Evolutionary conservation across 768 basidiomycete species (phyloP).

Genomic region (Chiua virens): DNA sequence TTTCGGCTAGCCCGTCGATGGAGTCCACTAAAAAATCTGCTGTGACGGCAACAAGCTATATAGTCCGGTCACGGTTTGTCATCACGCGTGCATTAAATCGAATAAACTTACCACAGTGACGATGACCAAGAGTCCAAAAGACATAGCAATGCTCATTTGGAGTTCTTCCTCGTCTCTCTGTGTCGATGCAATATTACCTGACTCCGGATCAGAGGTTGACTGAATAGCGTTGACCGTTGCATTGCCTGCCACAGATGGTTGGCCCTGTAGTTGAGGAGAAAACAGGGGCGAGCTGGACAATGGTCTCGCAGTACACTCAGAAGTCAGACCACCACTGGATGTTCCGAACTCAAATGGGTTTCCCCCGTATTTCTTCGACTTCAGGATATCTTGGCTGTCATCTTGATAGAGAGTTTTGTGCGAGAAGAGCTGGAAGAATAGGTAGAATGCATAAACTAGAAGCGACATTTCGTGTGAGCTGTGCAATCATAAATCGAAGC

Average conservation of each 20-base stretch:
- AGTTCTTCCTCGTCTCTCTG: slow-evolving; percentile 30
- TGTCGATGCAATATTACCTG: neutral
- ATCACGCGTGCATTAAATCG: neutral
- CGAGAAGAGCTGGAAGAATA: slow-evolving; percentile 79
- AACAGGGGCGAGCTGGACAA: slow-evolving; percentile 7
- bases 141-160: slow-evolving; percentile 55
- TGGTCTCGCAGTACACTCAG: slow-evolving; percentile 2
- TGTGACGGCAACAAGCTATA: slow-evolving; percentile 55
- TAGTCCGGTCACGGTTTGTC: neutral
- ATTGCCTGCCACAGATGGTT: neutral
- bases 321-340: slow-evolving; percentile 7
- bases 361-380: slow-evolving; percentile 42
- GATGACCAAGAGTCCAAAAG: slow-evolving; percentile 49
- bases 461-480: slow-evolving; percentile 1
- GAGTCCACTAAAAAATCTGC: slow-evolving; percentile 76
- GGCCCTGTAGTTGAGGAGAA: slow-evolving; percentile 6
- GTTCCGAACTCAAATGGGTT: slow-evolving; percentile 35
- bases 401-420: slow-evolving; percentile 70
- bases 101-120: slow-evolving; percentile 59
- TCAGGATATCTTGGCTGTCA: slow-evolving; percentile 34
- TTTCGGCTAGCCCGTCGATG: slow-evolving; percentile 67
- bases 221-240: neutral
- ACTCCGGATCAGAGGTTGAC: slow-evolving; percentile 11
- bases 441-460: slow-evolving; percentile 67
- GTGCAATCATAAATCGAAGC: neutral